Percentiles rank a stretch among this genome's conserved stretches.
These are phyloP conservation scores for Candida wancherniae DNA, from an alignment of 805 yeast genomes.

Conservation along the genomic window DNA sequence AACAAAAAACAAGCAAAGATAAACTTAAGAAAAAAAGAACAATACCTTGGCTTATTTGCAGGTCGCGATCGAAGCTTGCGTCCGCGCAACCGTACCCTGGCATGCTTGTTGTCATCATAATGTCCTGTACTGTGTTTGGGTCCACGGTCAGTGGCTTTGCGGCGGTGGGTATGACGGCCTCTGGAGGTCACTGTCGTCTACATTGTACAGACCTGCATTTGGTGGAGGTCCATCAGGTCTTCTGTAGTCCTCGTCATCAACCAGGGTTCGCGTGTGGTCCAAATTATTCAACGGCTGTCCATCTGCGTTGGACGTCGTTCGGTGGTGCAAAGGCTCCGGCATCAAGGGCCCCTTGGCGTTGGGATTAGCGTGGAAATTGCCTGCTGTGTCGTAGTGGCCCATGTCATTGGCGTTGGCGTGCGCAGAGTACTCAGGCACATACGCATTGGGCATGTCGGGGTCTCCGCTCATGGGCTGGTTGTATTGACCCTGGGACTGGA, in stretches of 20 bases:
- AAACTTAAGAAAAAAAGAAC: too few species aligned
- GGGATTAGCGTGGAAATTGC: conserved; percentile 28
- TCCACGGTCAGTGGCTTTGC: too few species aligned
- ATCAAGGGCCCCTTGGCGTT: conserved; percentile 15
- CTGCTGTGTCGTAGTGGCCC: conserved; percentile 69
- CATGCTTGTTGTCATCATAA: too few species aligned
- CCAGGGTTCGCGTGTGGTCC: conserved; percentile 1
- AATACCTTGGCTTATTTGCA: too few species aligned
- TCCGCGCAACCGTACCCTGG: too few species aligned
- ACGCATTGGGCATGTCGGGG: conserved; percentile 36
- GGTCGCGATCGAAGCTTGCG: too few species aligned
- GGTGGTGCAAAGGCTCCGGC: conserved; percentile 14
- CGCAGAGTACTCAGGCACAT: conserved; percentile 67
- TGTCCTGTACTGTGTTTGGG: too few species aligned
- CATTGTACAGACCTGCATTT: background rate
- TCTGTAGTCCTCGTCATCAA: conserved; percentile 1
- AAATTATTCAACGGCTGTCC: conserved; percentile 9
- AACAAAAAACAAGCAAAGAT: too few species aligned
- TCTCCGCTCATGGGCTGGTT: conserved; percentile 39
- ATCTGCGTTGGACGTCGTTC: conserved; percentile 12
- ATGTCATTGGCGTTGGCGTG: conserved; percentile 67
- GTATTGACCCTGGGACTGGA: conserved; percentile 58
- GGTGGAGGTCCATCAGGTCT: conserved; percentile 15
- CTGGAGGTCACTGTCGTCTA: too few species aligned
- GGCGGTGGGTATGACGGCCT: too few species aligned